Percentiles rank a stretch among this genome's conserved stretches.
Evolutionary conservation across 257 asterid genomes (phyloP).

Genomic region (Marsdenia floribunda): DNA sequence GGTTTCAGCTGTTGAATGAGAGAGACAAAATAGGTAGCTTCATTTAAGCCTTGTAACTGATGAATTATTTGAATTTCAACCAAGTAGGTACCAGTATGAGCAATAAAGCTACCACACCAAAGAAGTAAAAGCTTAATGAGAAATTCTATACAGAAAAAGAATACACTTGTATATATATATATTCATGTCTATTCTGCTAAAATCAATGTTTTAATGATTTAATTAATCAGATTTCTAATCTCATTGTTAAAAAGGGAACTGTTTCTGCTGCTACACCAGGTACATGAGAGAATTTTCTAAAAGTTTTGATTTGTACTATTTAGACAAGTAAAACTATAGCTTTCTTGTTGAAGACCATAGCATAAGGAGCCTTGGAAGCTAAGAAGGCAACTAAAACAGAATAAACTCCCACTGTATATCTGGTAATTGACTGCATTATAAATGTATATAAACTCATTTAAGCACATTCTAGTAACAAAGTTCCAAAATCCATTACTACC

Average conservation of each 20-base stretch:
- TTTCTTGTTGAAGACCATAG: not conserved
- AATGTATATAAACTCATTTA: not conserved
- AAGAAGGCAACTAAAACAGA: not conserved
- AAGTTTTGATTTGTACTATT: not conserved
- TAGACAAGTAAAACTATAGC: not conserved
- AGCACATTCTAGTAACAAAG: not conserved
- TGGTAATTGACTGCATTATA: not conserved
- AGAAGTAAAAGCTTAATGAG: not conserved
- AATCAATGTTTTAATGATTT: not conserved
- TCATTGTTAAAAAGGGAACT: not conserved
- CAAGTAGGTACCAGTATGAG: not conserved
- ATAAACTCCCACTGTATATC: not conserved
- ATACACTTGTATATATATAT: no score
- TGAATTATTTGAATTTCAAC: not conserved
- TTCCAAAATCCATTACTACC: not conserved
- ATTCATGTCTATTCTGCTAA: not conserved
- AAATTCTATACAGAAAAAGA: not conserved
- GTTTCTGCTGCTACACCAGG: not conserved
- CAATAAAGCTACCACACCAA: not conserved
- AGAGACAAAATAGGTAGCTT: not conserved
- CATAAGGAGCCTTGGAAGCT: not conserved
- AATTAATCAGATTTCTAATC: not conserved
- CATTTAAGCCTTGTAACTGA: not conserved
- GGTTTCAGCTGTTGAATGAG: not conserved
- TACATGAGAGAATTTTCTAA: not conserved